phyloP scores from a whole-genome alignment of 73 alveolate species.

The Paramecium tetraurelia region DNA sequence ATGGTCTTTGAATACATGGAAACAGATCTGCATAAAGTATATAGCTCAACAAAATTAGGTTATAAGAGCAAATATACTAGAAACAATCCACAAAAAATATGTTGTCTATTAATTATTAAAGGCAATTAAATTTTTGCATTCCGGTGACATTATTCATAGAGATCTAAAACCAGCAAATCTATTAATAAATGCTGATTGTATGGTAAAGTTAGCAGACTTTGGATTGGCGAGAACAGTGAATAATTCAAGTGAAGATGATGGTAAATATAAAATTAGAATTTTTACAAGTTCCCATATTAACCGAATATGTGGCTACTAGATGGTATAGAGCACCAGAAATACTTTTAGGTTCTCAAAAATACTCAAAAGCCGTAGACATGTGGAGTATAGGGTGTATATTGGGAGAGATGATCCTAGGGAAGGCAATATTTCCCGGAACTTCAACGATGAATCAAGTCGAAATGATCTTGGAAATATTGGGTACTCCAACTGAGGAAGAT shows the following conservation, averaged over 20 bases:
- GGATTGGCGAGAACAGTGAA: conserved; percentile 88
- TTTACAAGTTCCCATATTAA: conserved; percentile 44
- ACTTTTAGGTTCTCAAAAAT: conserved; percentile 59
- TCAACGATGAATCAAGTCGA: conserved; percentile 66
- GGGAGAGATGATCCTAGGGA: conserved; percentile 70
- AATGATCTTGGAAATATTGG: conserved; percentile 66
- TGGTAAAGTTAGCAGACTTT: conserved; percentile 85
- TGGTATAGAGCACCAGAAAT: conserved; percentile 90
- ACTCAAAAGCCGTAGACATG: conserved; percentile 70
- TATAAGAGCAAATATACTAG: conserved; percentile 86
- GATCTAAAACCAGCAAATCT: conserved; percentile 91
- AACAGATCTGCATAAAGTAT: conserved; percentile 87
- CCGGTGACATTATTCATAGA: conserved; percentile 73
- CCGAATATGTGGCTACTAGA: conserved; percentile 81
- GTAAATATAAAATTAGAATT: not conserved
- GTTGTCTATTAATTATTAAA: conserved; percentile 83
- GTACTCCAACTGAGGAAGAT: conserved; percentile 70
- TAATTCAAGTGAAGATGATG: conserved; percentile 66
- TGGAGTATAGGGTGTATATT: conserved; percentile 80
- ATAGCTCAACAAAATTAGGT: not conserved
- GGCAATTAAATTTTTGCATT: conserved; percentile 78
- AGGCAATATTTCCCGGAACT: conserved; percentile 68
- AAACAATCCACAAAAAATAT: conserved; percentile 85
- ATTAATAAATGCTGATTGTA: conserved; percentile 86
- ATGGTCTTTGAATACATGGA: conserved; percentile 87